These are phyloP conservation scores for Aspergillus cristatus DNA, from an alignment of 495 filamentous ascomycete genomes.

Conservation along the genomic window DNA sequence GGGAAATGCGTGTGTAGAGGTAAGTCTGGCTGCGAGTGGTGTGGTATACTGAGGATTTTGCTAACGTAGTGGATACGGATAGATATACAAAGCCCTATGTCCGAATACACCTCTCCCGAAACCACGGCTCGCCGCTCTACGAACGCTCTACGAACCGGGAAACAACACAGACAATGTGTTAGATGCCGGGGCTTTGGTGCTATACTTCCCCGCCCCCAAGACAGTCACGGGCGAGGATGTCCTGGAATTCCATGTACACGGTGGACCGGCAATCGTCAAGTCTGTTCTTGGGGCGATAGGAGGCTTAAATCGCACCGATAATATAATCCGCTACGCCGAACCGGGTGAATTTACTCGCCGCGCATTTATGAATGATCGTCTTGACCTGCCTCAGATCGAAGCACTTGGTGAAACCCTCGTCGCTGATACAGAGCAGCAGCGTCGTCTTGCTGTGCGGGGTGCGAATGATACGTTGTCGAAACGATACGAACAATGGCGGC, in stretches of 20 bases:
- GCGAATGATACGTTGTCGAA: conserved; percentile 59
- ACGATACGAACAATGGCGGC: conserved; percentile 79
- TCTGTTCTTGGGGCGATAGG: conserved; percentile 75
- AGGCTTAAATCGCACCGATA: conserved; percentile 14
- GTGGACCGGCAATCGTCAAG: conserved; percentile 79
- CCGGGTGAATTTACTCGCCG: conserved; percentile 93
- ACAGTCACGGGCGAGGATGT: conserved; percentile 90
- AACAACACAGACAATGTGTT: conserved; percentile 39
- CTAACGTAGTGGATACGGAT: too few species aligned
- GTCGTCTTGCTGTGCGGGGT: conserved; percentile 73
- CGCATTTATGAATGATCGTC: conserved; percentile 77
- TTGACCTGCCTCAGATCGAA: conserved; percentile 91
- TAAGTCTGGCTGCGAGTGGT: conserved; percentile 31
- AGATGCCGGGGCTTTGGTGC: conserved; percentile 71
- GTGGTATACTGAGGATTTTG: too few species aligned
- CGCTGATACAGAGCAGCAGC: conserved; percentile 90
- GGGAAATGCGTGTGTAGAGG: conserved; percentile 62
- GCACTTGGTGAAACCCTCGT: conserved; percentile 76
- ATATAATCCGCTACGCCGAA: conserved; percentile 75
- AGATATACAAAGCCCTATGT: conserved; percentile 75
- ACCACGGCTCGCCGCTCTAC: conserved; percentile 66
- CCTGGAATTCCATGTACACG: conserved; percentile 87
- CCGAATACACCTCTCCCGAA: conserved; percentile 53
- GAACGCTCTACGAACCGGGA: conserved; percentile 63
- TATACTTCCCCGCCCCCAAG: conserved; percentile 78